Evolutionary conservation across 2,329 filamentous ascomycete genomes (phyloP).

Genomic region (Neocatenulostroma microsporum): DNA sequence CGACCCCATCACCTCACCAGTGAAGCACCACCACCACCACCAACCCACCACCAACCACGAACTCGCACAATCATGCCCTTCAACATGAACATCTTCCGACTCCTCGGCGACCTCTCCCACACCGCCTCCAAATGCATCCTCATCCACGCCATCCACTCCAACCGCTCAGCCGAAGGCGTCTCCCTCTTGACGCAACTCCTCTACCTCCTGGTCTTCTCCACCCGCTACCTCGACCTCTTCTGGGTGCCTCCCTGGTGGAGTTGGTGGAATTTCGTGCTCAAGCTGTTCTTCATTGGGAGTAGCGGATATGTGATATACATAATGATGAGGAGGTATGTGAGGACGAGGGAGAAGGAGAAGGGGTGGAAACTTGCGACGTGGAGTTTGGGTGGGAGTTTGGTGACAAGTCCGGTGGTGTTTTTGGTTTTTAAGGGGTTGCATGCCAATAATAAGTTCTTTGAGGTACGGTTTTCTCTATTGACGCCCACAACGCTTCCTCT

Average conservation of each 20-base stretch:
- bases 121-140: slow-evolving; percentile 81
- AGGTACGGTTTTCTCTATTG: no score
- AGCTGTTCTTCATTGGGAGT: slow-evolving; percentile 78
- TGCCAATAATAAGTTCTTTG: slow-evolving; percentile 18
- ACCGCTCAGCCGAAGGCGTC: slow-evolving; percentile 80
- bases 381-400: slow-evolving; percentile 56
- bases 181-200: slow-evolving; percentile 86
- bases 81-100: slow-evolving; percentile 47
- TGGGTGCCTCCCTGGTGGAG: slow-evolving; percentile 28
- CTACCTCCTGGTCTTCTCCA: slow-evolving; percentile 77
- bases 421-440: slow-evolving; percentile 52
- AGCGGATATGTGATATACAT: slow-evolving; percentile 79
- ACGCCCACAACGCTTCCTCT: no score
- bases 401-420: slow-evolving; percentile 65
- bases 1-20: no score
- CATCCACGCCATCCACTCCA: slow-evolving; percentile 82
- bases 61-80: no score
- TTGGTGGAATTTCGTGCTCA: slow-evolving; percentile 71
- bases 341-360: slow-evolving; percentile 82
- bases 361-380: slow-evolving; percentile 84
- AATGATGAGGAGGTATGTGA: slow-evolving; percentile 79
- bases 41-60: no score
- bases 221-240: slow-evolving; percentile 73
- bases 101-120: slow-evolving; percentile 78
- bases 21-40: no score